phyloP scores from a whole-genome alignment of 192 early-diverging fungal species.

The Entophlyctis luteolus region DNA sequence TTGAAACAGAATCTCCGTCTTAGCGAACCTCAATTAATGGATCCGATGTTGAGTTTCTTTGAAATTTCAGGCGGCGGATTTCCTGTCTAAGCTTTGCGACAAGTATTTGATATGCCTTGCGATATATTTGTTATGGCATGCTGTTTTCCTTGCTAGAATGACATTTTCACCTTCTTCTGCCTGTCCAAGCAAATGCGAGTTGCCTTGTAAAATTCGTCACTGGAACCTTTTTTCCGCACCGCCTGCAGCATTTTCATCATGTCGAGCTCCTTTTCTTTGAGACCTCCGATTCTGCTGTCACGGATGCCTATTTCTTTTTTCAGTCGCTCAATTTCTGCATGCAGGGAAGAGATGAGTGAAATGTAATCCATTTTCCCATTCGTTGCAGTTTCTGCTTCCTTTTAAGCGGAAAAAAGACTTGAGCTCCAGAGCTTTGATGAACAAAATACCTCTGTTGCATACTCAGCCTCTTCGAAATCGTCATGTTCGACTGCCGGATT shows the following conservation, averaged over 20 bases:
- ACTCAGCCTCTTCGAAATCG: no score
- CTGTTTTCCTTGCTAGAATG: background rate
- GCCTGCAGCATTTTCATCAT: slow-evolving; percentile 3
- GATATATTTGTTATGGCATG: no score
- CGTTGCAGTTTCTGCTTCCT: no score
- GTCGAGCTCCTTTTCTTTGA: slow-evolving; percentile 19
- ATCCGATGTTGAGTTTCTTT: slow-evolving; percentile 43
- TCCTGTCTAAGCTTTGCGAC: slow-evolving; percentile 42
- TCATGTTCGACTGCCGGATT: no score
- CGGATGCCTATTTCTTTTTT: slow-evolving; percentile 22
- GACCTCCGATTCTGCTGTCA: slow-evolving; percentile 15
- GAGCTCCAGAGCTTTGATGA: no score
- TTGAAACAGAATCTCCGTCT: no score
- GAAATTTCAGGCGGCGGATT: slow-evolving; percentile 43
- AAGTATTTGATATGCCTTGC: slow-evolving; percentile 48
- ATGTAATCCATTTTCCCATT: no score
- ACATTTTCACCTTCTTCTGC: slow-evolving; percentile 44
- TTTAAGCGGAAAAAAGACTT: background rate
- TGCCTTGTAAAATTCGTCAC: slow-evolving; percentile 32
- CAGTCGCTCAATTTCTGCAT: slow-evolving; percentile 10
- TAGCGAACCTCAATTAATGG: slow-evolving; percentile 48
- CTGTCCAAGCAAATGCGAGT: slow-evolving; percentile 37
- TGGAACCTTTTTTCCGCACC: background rate
- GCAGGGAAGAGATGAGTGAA: slow-evolving; percentile 4
- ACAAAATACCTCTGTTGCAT: background rate